Percentiles rank a stretch among this genome's conserved stretches.
Conservation (phyloP, 768 basidiomycete genomes). For the Tylopilus rubrobrunneus region DNA sequence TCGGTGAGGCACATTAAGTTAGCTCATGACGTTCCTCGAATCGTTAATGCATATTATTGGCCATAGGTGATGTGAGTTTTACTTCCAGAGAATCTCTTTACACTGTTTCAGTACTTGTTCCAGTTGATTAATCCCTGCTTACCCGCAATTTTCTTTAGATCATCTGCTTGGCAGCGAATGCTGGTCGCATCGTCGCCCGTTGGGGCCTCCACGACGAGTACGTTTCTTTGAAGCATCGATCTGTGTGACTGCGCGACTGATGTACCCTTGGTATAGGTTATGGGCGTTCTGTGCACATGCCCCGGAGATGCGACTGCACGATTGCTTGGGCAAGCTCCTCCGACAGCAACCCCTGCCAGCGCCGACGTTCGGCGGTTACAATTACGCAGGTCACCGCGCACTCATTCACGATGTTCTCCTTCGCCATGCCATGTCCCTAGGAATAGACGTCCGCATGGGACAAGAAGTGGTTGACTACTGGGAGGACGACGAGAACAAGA, state of each 20-base stretch:
- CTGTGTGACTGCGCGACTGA: neutral
- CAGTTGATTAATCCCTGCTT: neutral
- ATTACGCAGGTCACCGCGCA: constrained; percentile 24
- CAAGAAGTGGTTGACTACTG: constrained; percentile 22
- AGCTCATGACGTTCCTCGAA: neutral
- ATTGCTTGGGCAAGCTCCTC: constrained; percentile 22
- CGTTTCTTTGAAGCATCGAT: neutral
- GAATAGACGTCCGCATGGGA: constrained; percentile 21
- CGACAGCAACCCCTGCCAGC: constrained; percentile 12
- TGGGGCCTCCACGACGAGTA: constrained; percentile 29
- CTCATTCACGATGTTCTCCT: constrained; percentile 19
- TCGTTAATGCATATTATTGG: neutral
- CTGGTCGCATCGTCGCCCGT: constrained; percentile 25
- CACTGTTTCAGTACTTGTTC: neutral
- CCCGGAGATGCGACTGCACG: constrained; percentile 10
- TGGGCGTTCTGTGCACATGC: constrained; percentile 18
- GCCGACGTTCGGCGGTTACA: constrained; percentile 12
- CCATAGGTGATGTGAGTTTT: constrained; percentile 1
- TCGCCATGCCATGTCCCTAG: constrained; percentile 21
- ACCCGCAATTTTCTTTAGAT: constrained; percentile 2
- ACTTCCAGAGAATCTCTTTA: too few species aligned
- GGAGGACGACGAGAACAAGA: constrained; percentile 5
- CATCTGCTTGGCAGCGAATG: constrained; percentile 24
- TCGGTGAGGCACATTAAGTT: constrained; percentile 10
- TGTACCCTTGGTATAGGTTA: constrained; percentile 3